A percentile compares a stretch with the other conserved stretches of the same genome.
These are phyloP conservation scores for Amauroascus niger DNA, from an alignment of 2,329 filamentous ascomycete genomes.

Conservation along the genomic window DNA sequence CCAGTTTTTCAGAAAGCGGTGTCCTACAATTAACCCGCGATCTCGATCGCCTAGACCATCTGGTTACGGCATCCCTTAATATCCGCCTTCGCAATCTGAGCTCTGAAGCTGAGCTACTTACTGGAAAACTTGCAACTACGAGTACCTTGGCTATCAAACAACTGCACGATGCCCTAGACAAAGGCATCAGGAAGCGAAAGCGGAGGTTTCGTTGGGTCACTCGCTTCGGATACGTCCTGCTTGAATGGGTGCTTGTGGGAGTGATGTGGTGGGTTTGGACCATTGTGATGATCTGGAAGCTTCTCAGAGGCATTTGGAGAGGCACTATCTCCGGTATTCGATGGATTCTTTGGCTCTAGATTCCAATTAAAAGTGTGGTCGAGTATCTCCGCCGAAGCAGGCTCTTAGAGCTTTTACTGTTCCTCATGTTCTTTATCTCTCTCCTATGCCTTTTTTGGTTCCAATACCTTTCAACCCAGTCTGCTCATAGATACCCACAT, in stretches of 20 bases:
- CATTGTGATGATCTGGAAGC: constrained; percentile 64
- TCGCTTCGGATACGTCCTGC: constrained; percentile 64
- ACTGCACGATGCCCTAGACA: constrained; percentile 64
- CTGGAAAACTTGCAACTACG: constrained; percentile 62
- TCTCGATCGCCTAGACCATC: constrained; percentile 37
- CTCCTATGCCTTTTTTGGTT: background rate
- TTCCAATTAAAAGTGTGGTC: constrained; percentile 14
- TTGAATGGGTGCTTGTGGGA: constrained; percentile 81
- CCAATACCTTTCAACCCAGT: background rate
- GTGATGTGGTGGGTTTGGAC: constrained; percentile 95
- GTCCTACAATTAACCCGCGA: constrained; percentile 38
- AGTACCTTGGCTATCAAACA: constrained; percentile 73
- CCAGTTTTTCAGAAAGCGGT: constrained; percentile 38
- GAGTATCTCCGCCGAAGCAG: background rate
- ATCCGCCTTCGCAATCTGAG: constrained; percentile 56
- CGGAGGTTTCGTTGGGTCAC: constrained; percentile 66
- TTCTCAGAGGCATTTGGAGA: constrained; percentile 54
- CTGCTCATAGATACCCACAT: background rate
- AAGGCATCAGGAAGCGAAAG: constrained; percentile 60
- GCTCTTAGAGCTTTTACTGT: background rate
- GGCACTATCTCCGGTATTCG: constrained; percentile 51
- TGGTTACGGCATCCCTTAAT: constrained; percentile 43
- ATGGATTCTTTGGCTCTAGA: constrained; percentile 74
- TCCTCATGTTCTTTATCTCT: background rate
- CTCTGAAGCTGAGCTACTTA: constrained; percentile 71